Percentiles rank a stretch among this genome's conserved stretches.
These are phyloP conservation scores for Kondoa malvinella DNA, from an alignment of 768 basidiomycete genomes.

Conservation along the genomic window DNA sequence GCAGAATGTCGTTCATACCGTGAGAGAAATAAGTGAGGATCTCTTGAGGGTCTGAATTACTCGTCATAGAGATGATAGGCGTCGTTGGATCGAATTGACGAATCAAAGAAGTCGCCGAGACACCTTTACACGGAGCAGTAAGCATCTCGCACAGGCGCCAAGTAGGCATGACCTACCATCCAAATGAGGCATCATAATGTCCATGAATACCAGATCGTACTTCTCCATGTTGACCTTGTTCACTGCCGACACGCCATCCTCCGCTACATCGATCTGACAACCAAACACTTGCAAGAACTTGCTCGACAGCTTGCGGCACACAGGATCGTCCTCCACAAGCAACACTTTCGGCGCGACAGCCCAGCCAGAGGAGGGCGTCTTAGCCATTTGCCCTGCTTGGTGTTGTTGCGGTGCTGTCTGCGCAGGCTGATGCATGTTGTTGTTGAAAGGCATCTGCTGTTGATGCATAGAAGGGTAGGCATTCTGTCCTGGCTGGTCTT, in stretches of 20 bases:
- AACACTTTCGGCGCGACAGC: slow-evolving; percentile 76
- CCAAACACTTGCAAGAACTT: slow-evolving; percentile 93
- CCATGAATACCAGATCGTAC: slow-evolving; percentile 93
- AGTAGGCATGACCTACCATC: slow-evolving; percentile 27
- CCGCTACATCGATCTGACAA: slow-evolving; percentile 82
- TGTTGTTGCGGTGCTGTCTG: not conserved
- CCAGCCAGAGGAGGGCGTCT: slow-evolving; percentile 47
- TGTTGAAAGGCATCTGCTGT: not conserved
- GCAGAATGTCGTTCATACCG: slow-evolving; percentile 91
- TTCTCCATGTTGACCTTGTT: slow-evolving; percentile 92
- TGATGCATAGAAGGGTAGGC: too few relatives aligned
- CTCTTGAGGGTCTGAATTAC: slow-evolving; percentile 79
- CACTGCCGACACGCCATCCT: slow-evolving; percentile 79
- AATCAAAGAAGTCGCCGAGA: slow-evolving; percentile 79
- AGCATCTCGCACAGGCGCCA: not conserved
- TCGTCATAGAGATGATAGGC: slow-evolving; percentile 97
- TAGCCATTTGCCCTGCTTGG: too few relatives aligned
- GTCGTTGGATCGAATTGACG: slow-evolving; percentile 88
- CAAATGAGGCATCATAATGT: slow-evolving; percentile 60
- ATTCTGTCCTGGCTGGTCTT: too few relatives aligned
- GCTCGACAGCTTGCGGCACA: slow-evolving; percentile 68
- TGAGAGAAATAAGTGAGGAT: slow-evolving; percentile 78
- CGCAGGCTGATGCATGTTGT: slow-evolving; percentile 1
- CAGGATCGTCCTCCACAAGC: slow-evolving; percentile 87
- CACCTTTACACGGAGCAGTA: slow-evolving; percentile 54